Percentiles rank a stretch among this genome's conserved stretches.
These are phyloP conservation scores for Bipolaris victoriae DNA, from an alignment of 2,329 filamentous ascomycete species.

Conservation along the genomic window DNA sequence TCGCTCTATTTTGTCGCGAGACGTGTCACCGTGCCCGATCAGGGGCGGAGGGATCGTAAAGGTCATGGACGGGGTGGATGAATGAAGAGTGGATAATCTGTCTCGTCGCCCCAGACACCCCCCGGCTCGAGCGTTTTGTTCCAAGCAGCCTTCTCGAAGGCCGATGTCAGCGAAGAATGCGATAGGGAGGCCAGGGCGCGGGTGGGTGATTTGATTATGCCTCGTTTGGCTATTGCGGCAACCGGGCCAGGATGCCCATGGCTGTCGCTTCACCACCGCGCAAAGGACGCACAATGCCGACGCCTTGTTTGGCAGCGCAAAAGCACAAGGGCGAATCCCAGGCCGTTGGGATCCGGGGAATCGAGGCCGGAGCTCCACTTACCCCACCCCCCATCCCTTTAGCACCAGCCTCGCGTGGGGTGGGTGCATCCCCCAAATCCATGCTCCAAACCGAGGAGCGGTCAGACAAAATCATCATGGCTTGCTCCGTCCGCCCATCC, in stretches of 20 bases:
- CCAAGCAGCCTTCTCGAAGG: constrained; percentile 34
- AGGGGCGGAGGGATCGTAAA: constrained; percentile 6
- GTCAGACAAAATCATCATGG: constrained; percentile 29
- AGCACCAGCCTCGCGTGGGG: constrained; percentile 33
- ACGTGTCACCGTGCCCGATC: constrained; percentile 28
- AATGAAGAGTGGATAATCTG: constrained; percentile 15
- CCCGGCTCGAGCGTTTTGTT: constrained; percentile 41
- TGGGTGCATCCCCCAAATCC: constrained; percentile 17
- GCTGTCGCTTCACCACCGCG: not conserved
- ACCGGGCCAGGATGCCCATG: constrained; percentile 6
- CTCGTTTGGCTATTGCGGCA: constrained; percentile 7
- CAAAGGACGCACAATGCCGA: not conserved
- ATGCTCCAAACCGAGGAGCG: constrained; percentile 26
- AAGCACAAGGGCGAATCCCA: constrained; percentile 19
- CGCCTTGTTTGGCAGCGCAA: constrained; percentile 20
- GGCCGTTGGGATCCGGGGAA: constrained; percentile 32
- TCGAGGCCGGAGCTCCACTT: constrained; percentile 32
- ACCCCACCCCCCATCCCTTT: constrained; percentile 22
- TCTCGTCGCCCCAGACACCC: constrained; percentile 10
- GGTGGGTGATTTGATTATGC: not conserved
- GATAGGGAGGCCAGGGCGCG: constrained; percentile 11
- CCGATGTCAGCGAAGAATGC: constrained; percentile 25
- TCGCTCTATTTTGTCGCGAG: constrained; percentile 23
- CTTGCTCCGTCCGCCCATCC: constrained; percentile 14
- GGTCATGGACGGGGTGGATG: not conserved